These are phyloP conservation scores for Wickerhamomyces tratensis DNA, from an alignment of 805 yeast genomes.

Conservation along the genomic window DNA sequence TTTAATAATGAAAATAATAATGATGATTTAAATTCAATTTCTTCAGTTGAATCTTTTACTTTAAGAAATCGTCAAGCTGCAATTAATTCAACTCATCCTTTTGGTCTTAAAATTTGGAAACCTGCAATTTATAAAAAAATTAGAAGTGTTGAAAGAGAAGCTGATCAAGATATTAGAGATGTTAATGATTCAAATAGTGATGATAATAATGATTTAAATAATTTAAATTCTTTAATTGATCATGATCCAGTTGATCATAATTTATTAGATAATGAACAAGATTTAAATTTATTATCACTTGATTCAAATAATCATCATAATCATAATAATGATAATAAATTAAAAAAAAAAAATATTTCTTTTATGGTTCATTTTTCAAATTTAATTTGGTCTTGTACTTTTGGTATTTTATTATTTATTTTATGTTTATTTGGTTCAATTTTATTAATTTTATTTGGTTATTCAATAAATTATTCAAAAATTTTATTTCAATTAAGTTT, in stretches of 20 bases:
- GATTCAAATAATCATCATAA: too few species aligned
- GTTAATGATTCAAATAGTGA: constrained; percentile 26
- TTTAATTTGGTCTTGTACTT: constrained; percentile 58
- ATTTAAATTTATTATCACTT: too few species aligned
- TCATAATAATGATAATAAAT: constrained; percentile 15
- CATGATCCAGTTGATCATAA: too few species aligned
- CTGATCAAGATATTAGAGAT: constrained; percentile 90
- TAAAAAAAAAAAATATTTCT: constrained; percentile 33
- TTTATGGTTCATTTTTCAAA: constrained; percentile 63
- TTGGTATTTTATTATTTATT: constrained; percentile 55
- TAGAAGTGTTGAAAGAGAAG: constrained; percentile 84
- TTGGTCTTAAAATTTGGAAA: constrained; percentile 97
- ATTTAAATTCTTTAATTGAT: too few species aligned
- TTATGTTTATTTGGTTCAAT: constrained; percentile 41
- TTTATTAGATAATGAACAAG: too few species aligned
- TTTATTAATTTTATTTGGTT: constrained; percentile 33
- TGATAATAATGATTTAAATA: neutral
- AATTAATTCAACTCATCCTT: constrained; percentile 93
- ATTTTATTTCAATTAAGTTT: constrained; percentile 51
- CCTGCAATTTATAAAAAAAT: constrained; percentile 92
- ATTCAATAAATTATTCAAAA: constrained; percentile 51
- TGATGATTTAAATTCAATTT: constrained; percentile 28
- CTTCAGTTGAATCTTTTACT: constrained; percentile 75
- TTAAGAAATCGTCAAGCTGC: constrained; percentile 92
- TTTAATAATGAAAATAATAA: constrained; percentile 9